Percentiles rank a stretch among this genome's conserved stretches.
Evolutionary conservation across 495 filamentous ascomycete species (phyloP).

Genomic region (Aspergillus nidulans): DNA sequence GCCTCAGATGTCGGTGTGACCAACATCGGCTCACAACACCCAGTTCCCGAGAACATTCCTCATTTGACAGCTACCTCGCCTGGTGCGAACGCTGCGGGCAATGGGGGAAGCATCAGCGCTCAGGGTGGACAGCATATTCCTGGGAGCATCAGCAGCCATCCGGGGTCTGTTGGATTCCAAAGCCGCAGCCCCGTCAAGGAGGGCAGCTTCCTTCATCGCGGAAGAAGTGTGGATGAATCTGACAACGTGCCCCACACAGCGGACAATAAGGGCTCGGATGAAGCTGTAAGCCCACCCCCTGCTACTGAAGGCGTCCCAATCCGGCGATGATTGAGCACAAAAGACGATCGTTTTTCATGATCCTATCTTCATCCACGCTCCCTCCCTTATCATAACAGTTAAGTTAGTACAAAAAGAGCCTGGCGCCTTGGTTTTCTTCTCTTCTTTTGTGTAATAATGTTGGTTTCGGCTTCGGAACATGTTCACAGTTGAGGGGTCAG

Average conservation of each 20-base stretch:
- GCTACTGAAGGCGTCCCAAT: conserved; percentile 61
- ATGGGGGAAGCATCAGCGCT: conserved; percentile 41
- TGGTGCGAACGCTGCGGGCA: conserved; percentile 38
- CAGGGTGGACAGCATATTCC: conserved; percentile 39
- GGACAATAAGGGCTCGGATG: conserved; percentile 31
- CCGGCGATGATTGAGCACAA: conserved; percentile 35
- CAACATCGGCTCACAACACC: conserved; percentile 89
- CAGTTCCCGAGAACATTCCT: conserved; percentile 91
- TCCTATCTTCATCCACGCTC: conserved; percentile 9
- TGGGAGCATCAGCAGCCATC: conserved; percentile 42
- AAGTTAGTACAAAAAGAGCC: conserved; percentile 35
- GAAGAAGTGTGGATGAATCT: conserved; percentile 66
- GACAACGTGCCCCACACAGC: conserved; percentile 34
- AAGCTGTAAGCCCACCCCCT: conserved; percentile 43
- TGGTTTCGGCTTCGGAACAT: background rate
- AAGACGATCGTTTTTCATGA: background rate
- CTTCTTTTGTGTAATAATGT: conserved; percentile 15
- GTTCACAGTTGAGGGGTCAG: background rate
- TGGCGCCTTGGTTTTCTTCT: conserved; percentile 35
- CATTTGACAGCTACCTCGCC: conserved; percentile 78
- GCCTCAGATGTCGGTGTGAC: conserved; percentile 91
- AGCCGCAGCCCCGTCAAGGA: conserved; percentile 83
- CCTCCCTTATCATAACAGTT: conserved; percentile 16
- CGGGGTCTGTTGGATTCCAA: conserved; percentile 47
- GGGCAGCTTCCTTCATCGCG: conserved; percentile 73